Evolutionary conservation across 1,284 basidiomycete genomes (phyloP), one percentile per base, ranked within the genome.

Genomic region (Megacollybia platyphylla): DNA sequence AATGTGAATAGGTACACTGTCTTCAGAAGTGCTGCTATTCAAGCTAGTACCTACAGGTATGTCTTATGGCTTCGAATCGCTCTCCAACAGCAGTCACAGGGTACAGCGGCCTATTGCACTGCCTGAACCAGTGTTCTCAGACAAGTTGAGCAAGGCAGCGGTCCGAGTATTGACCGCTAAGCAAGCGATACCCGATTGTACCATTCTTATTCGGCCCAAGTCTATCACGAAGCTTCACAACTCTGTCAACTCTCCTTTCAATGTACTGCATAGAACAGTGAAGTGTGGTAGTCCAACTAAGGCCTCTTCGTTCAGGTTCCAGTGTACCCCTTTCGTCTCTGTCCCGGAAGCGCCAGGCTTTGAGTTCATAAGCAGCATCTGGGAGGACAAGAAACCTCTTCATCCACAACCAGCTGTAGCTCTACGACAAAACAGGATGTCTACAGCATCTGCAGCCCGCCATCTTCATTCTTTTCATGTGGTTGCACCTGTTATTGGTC

Each of bases 361-460:
- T 49, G 70, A 76, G 54, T 71, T 77, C 43, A 62, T 59, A 6
- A 70, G 74, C 48, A 64, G 64, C 41, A 58, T 76, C 42, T 73
- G 67, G 65, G 73, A 77, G 49, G 73, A 77, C 54, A 77, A 78
- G 60, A 77, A 75, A 46, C 67, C 70, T 0, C 55, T 64, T 7
- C 68, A 72, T 40, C 50, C 60, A 5, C 53, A 68, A 48, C 59
- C 71, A 5, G 69, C 69, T 29, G 66, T 70, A 48, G 75, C 74
- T 0, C 73, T 73, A 50, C 57, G 75, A 18, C 74, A 77, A 54
- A 77, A 77, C 52, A 58, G 74, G 28, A 74, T 77, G 61, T 60
- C 72, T 2, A 71, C 71, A 3, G 62, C 74, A 4, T 60, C 69
- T 3, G 64, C 64, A 1, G 60, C 60, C 2, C 62, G 74, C 1